These are phyloP conservation scores for Pleurotus ostreatus DNA, from an alignment of 768 basidiomycete genomes.

Conservation along the genomic window DNA sequence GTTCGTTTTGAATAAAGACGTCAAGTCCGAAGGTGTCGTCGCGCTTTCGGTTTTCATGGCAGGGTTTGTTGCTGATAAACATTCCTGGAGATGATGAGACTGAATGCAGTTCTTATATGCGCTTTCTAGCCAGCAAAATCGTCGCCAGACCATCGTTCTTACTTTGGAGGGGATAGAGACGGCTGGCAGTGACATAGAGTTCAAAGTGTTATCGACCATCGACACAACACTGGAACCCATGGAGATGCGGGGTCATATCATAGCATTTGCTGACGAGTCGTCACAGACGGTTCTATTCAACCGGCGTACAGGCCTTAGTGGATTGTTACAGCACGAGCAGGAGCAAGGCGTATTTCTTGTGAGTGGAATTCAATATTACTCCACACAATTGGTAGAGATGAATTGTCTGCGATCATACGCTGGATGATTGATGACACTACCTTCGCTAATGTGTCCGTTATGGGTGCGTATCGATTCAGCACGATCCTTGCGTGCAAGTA, in stretches of 20 bases:
- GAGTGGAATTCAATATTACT: constrained; percentile 10
- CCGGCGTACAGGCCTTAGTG: constrained; percentile 45
- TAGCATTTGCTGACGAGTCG: constrained; percentile 52
- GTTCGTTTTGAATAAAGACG: constrained; percentile 45
- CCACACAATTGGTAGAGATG: too few species aligned
- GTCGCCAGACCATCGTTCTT: constrained; percentile 29
- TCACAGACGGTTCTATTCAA: constrained; percentile 51
- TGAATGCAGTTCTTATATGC: constrained; percentile 5
- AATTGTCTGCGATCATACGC: too few species aligned
- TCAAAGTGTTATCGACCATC: constrained; percentile 30
- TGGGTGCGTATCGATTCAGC: constrained; percentile 20
- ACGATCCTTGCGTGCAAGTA: constrained; percentile 51
- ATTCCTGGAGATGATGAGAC: not conserved
- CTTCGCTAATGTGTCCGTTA: not conserved
- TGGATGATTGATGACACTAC: too few species aligned
- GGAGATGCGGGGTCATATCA: constrained; percentile 43
- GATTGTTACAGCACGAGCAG: constrained; percentile 36
- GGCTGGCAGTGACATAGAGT: constrained; percentile 12
- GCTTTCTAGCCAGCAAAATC: not conserved
- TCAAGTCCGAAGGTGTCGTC: constrained; percentile 38
- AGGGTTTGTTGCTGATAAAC: constrained; percentile 33
- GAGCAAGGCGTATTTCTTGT: constrained; percentile 28
- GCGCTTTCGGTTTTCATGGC: constrained; percentile 46
- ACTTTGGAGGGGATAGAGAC: constrained; percentile 14
- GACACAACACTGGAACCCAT: constrained; percentile 42